These are phyloP conservation scores for Neofusicoccum cordaticola DNA, from an alignment of 2,329 filamentous ascomycete species.

Conservation along the genomic window DNA sequence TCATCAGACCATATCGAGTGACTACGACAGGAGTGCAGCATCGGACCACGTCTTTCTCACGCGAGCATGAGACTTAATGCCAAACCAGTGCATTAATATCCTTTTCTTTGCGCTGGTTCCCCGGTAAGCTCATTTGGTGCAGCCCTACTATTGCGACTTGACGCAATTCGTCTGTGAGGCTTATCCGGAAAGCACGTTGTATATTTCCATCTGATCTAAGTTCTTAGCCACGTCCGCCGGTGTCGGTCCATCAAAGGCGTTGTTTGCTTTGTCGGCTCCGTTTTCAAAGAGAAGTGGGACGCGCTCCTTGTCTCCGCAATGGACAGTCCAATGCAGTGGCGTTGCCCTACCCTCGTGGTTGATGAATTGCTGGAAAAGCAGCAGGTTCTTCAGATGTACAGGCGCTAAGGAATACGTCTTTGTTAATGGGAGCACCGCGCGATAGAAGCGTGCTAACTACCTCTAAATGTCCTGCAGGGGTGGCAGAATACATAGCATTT, in stretches of 20 bases:
- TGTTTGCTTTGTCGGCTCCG: not conserved
- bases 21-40: too few species aligned
- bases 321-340: not conserved
- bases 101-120: not conserved
- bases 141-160: not conserved
- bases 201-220: not conserved
- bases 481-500: not conserved
- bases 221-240: not conserved
- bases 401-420: not conserved
- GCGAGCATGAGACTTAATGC: too few species aligned
- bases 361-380: not conserved
- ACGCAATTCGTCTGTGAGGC: not conserved
- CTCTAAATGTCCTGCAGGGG: not conserved
- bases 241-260: not conserved
- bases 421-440: not conserved
- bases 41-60: too few species aligned
- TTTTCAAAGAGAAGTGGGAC: not conserved
- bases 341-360: not conserved
- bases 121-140: not conserved
- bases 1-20: not conserved
- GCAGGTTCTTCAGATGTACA: not conserved
- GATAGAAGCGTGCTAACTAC: not conserved
- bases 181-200: not conserved
- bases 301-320: not conserved
- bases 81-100: too few species aligned